A percentile compares a stretch with the other conserved stretches of the same genome.
phyloP scores from a whole-genome alignment of 2,329 filamentous ascomycete species.

The Botrytis fragariae region DNA sequence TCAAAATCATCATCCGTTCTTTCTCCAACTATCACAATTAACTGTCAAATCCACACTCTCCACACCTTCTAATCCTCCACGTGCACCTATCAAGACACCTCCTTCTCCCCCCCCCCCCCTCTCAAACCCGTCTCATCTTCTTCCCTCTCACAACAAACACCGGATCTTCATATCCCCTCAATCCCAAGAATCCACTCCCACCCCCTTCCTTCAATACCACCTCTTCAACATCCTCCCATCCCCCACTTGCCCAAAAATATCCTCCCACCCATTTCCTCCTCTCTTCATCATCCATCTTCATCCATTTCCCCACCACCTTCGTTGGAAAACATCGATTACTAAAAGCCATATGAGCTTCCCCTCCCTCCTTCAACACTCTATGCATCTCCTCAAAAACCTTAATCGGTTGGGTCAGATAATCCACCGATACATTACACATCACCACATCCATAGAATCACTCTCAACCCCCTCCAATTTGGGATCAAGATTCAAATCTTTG shows the following conservation, averaged over 20 bases:
- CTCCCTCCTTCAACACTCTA: slow-evolving; percentile 43
- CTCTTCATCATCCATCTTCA: slow-evolving; percentile 45
- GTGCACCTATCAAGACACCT: neutral
- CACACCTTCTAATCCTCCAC: neutral
- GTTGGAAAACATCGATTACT: slow-evolving; percentile 54
- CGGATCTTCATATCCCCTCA: slow-evolving; percentile 39
- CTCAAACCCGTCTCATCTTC: neutral
- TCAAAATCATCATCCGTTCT: neutral
- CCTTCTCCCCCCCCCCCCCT: too few relatives aligned
- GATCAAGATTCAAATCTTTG: slow-evolving; percentile 46
- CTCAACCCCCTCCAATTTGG: slow-evolving; percentile 26
- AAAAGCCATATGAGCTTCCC: slow-evolving; percentile 49
- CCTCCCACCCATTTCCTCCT: slow-evolving; percentile 50
- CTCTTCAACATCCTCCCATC: slow-evolving; percentile 52
- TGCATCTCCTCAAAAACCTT: slow-evolving; percentile 45
- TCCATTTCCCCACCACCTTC: slow-evolving; percentile 50
- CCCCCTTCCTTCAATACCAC: slow-evolving; percentile 48
- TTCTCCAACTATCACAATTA: neutral
- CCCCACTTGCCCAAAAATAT: slow-evolving; percentile 46
- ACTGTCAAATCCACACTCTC: neutral
- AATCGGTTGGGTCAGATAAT: slow-evolving; percentile 49
- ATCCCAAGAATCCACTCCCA: slow-evolving; percentile 21
- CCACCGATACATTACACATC: slow-evolving; percentile 51
- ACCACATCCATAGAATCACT: slow-evolving; percentile 43
- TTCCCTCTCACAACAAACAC: slow-evolving; percentile 45